These are phyloP conservation scores for Helicostylum pulchrum DNA, from an alignment of 192 early-diverging fungal species.

Conservation along the genomic window DNA sequence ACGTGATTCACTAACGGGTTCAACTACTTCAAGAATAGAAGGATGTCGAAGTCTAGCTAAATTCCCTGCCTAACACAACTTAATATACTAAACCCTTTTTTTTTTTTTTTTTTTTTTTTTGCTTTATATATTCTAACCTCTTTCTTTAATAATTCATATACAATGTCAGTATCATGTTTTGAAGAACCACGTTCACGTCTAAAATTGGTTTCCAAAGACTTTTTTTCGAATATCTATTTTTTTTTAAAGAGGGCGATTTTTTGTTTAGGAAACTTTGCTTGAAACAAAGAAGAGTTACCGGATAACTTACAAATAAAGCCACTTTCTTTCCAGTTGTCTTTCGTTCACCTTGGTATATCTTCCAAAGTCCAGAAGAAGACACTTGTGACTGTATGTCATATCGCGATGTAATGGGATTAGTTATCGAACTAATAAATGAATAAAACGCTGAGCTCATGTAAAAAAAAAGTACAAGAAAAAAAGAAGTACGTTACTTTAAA, in stretches of 20 bases:
- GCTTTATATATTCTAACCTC: conserved; percentile 43
- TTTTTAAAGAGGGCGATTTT: not conserved
- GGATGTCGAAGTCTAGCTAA: conserved; percentile 77
- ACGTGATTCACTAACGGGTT: conserved; percentile 68
- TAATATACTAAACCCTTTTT: too few species aligned
- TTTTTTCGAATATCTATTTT: conserved; percentile 67
- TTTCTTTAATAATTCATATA: conserved; percentile 56
- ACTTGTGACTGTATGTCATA: conserved; percentile 51
- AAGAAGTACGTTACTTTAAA: not conserved
- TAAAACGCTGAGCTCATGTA: conserved; percentile 39
- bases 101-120: not conserved
- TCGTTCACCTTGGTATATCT: conserved; percentile 58
- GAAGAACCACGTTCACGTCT: conserved; percentile 47
- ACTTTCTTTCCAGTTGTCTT: conserved; percentile 58
- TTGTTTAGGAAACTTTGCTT: not conserved
- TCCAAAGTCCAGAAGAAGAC: conserved; percentile 67
- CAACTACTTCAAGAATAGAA: conserved; percentile 69
- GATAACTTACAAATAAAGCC: conserved; percentile 62
- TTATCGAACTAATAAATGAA: conserved; percentile 34
- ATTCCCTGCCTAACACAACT: conserved; percentile 45
- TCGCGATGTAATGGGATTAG: conserved; percentile 35
- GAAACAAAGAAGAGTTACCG: not conserved
- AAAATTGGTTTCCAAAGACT: conserved; percentile 53
- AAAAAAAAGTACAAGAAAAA: not conserved
- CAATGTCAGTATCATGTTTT: conserved; percentile 42